Percentiles rank a stretch among this genome's conserved stretches.
These are phyloP conservation scores for Fusarium coicis DNA, from an alignment of 2,329 filamentous ascomycete genomes.

Conservation along the genomic window DNA sequence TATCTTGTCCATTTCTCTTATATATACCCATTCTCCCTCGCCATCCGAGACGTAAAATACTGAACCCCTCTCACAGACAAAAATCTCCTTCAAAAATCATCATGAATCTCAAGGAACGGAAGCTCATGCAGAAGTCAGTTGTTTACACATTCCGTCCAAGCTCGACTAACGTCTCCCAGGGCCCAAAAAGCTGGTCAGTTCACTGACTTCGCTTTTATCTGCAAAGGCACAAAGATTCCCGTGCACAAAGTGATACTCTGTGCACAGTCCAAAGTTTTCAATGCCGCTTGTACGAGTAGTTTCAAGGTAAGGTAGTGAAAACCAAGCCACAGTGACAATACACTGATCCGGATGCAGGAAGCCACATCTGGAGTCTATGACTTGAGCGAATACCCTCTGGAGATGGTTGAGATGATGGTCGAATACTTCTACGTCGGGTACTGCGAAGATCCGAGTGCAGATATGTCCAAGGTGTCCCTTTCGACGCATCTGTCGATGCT, in stretches of 20 bases:
- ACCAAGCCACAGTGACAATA: not conserved
- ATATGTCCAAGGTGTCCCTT: not conserved
- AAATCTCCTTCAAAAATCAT: not conserved
- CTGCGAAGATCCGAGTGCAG: not conserved
- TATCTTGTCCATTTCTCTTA: not conserved
- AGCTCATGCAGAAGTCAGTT: not conserved
- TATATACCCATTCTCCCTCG: not conserved
- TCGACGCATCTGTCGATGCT: not conserved
- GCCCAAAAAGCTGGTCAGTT: not conserved
- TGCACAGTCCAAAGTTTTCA: not conserved
- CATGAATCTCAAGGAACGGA: not conserved
- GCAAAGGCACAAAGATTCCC: not conserved
- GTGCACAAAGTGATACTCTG: not conserved
- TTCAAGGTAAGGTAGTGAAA: not conserved
- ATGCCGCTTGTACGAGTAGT: not conserved
- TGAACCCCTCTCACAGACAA: not conserved
- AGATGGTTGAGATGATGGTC: not conserved
- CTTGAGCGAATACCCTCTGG: not conserved
- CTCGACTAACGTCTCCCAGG: not conserved
- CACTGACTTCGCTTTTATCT: not conserved
- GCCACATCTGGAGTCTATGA: conserved; percentile 1
- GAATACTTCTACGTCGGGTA: not conserved
- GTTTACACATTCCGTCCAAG: too few species aligned
- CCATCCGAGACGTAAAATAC: too few species aligned
- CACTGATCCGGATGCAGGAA: not conserved